Evolutionary conservation across 2,329 filamentous ascomycete genomes (phyloP), one percentile per base, ranked within the genome.

Genomic region (Podosphaera xanthii): DNA sequence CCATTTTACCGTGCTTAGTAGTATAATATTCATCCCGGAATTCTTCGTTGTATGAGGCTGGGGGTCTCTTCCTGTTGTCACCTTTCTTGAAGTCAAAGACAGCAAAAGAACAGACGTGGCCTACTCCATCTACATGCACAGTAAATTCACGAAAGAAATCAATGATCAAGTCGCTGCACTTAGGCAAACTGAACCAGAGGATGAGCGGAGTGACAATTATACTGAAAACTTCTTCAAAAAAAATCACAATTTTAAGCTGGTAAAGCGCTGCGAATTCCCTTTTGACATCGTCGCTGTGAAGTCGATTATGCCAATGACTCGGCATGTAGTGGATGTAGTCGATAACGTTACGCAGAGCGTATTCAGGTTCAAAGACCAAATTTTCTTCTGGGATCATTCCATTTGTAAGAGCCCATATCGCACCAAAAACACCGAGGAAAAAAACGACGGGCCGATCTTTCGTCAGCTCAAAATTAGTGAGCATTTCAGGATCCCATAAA

Each of bases 111-210:
- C 92, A 98, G 9, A 97, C 88, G 64, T 96, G 91, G 31, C 92
- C 92, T 42, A 98, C 78, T 0, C 92, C 92, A 67, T 98, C 92
- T 14, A 98, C 91, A 65, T 98, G 90, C 31, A 98, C 83, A 0
- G 92, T 97, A 65, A 97, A 96, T 69, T 98, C 92, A 46, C 92
- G 83, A 74, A 98, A 97, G 71, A 98, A 98, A 71, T 98, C 92
- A 60, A 97, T 84, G 63, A 98, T 84, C 61, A 90, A 87, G 64
- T 97, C 91, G 69, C 86, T 91, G 70, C 87, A 94, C 65, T 83
- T 85, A 0, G 90, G 88, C 40, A 97, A 76, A 62, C 87, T 90
- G 68, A 87, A 84, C 72, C 90, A 86, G 10, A 98, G 78, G 49
- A 98, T 79, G 66, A 95, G 83, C 0, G 92, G 92, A 0, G 91